Conservation (phyloP, 768 basidiomycete genomes). For the Boletus patriciae region DNA sequence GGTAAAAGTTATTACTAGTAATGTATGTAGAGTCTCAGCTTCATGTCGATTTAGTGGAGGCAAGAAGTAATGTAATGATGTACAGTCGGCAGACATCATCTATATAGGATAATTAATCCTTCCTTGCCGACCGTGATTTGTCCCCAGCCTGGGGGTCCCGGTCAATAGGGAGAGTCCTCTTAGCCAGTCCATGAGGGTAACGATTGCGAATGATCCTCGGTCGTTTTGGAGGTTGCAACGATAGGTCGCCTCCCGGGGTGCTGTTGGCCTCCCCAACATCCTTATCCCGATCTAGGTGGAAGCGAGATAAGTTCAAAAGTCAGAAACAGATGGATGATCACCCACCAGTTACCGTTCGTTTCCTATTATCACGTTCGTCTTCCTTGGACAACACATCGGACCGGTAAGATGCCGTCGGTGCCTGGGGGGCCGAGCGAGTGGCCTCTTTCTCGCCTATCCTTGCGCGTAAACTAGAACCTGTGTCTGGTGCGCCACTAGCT, state of each 20-base stretch:
- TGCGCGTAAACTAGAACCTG: slow-evolving; percentile 46
- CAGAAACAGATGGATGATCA: background rate
- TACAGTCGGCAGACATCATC: slow-evolving; percentile 10
- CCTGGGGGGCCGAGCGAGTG: slow-evolving; percentile 40
- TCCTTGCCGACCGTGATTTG: slow-evolving; percentile 52
- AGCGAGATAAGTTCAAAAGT: slow-evolving; percentile 4
- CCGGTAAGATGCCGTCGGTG: slow-evolving; percentile 44
- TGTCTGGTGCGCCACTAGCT: slow-evolving; percentile 21
- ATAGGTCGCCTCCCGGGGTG: slow-evolving; percentile 38
- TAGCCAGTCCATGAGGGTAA: slow-evolving; percentile 52
- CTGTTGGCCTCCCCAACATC: slow-evolving; percentile 43
- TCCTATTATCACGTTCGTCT: slow-evolving; percentile 67
- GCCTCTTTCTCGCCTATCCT: slow-evolving; percentile 64
- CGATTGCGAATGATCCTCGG: slow-evolving; percentile 58
- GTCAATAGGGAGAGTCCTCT: slow-evolving; percentile 62
- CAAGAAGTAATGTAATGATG: slow-evolving; percentile 19
- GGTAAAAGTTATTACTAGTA: slow-evolving; percentile 22
- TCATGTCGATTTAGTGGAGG: slow-evolving; percentile 11
- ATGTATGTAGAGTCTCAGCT: slow-evolving; percentile 15
- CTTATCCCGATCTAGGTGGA: slow-evolving; percentile 59
- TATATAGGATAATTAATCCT: slow-evolving; percentile 41
- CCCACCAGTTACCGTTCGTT: slow-evolving; percentile 70
- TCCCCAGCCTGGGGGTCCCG: slow-evolving; percentile 50
- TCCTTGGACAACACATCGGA: slow-evolving; percentile 48
- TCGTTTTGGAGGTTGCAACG: slow-evolving; percentile 54